Conservation (phyloP, 495 filamentous ascomycete species). For the Aspergillus heteromorphus region DNA sequence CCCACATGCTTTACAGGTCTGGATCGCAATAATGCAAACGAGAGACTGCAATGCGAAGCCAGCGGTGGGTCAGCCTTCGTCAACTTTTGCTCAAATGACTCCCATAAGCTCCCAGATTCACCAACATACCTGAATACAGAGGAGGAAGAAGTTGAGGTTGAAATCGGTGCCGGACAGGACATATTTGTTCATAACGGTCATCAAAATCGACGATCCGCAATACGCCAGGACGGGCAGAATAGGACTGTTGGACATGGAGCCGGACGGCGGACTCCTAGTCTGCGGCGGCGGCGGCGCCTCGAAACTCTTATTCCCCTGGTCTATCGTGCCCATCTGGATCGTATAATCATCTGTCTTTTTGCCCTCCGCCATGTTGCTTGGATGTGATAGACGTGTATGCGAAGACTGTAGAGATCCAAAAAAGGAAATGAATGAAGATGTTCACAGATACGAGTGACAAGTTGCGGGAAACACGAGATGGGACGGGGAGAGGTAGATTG, state of each 20-base stretch:
- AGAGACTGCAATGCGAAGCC: conserved; percentile 55
- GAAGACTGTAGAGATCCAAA: background rate
- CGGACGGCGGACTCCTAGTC: conserved; percentile 26
- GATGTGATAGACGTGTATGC: background rate
- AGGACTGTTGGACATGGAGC: conserved; percentile 60
- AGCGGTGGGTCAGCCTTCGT: conserved; percentile 11
- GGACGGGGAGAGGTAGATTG: background rate
- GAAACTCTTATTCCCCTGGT: conserved; percentile 55
- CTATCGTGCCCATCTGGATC: conserved; percentile 64
- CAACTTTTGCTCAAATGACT: background rate
- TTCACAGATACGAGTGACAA: background rate
- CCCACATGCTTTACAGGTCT: conserved; percentile 74
- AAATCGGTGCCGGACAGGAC: conserved; percentile 85
- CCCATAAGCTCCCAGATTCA: background rate
- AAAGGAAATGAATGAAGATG: background rate
- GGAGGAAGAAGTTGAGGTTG: conserved; percentile 95
- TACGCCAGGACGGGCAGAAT: conserved; percentile 80
- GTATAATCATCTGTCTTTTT: conserved; percentile 82
- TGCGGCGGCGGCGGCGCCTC: conserved; percentile 39
- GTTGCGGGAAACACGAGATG: background rate
- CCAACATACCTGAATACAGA: conserved; percentile 77
- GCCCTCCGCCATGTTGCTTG: conserved; percentile 59
- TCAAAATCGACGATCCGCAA: conserved; percentile 90
- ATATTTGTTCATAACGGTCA: conserved; percentile 99
- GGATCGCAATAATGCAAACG: conserved; percentile 87